Conservation (phyloP, 2,329 filamentous ascomycete species). For the Sporothrix pseudoabietina region DNA sequence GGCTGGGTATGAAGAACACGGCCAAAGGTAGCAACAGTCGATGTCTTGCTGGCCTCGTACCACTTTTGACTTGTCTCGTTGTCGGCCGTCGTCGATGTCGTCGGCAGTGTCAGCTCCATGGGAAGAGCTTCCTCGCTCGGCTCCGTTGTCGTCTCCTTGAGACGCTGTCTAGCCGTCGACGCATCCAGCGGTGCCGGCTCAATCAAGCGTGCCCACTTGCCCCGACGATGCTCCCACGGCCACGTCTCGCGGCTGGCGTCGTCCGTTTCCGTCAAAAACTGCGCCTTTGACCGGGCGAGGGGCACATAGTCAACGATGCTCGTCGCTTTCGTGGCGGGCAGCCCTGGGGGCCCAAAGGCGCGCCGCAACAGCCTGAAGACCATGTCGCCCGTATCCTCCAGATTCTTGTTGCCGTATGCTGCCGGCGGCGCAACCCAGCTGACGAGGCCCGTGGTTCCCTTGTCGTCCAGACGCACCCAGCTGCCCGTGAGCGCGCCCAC, state of each 20-base stretch:
- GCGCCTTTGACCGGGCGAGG: slow-evolving; percentile 34
- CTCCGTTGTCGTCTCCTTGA: not conserved
- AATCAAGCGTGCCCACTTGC: slow-evolving; percentile 33
- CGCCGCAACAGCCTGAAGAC: slow-evolving; percentile 51
- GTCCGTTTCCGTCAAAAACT: slow-evolving; percentile 42
- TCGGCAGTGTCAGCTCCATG: slow-evolving; percentile 9
- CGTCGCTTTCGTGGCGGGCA: slow-evolving; percentile 27
- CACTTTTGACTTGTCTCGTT: slow-evolving; percentile 10
- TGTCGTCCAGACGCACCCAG: slow-evolving; percentile 44
- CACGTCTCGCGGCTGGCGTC: slow-evolving; percentile 40
- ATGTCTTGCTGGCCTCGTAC: slow-evolving; percentile 11
- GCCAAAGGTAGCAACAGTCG: slow-evolving; percentile 51
- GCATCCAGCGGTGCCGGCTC: slow-evolving; percentile 21
- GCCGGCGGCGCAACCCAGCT: slow-evolving; percentile 29
- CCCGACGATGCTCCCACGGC: slow-evolving; percentile 43
- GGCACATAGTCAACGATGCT: slow-evolving; percentile 35
- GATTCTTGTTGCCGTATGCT: slow-evolving; percentile 26
- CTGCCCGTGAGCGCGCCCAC: slow-evolving; percentile 46
- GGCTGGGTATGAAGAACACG: slow-evolving; percentile 48
- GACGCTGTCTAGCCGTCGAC: not conserved
- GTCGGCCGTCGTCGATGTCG: not conserved
- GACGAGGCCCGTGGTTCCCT: slow-evolving; percentile 32
- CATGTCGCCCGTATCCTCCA: slow-evolving; percentile 47
- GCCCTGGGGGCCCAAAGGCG: slow-evolving; percentile 37
- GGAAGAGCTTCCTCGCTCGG: slow-evolving; percentile 14